A percentile compares a stretch with the other conserved stretches of the same genome.
phyloP scores from a whole-genome alignment of 177 flowering plant genomes.

The Vitis hybrid region DNA sequence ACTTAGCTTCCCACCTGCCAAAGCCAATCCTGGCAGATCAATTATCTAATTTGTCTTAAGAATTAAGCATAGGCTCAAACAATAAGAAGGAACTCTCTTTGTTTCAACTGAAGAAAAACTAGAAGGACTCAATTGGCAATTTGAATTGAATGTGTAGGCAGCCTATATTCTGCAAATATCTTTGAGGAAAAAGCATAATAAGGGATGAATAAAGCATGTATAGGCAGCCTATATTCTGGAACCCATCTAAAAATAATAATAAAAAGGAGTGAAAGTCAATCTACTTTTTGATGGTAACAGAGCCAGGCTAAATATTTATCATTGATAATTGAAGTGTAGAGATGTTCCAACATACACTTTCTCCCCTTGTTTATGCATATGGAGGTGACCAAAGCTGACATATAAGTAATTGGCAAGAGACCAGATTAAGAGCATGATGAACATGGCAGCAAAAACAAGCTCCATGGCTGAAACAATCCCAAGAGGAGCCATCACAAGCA shows the following conservation, averaged over 20 bases:
- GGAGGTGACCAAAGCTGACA: conserved; percentile 36
- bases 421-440: conserved; percentile 48
- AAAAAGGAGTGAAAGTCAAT: too few species aligned
- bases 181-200: too few species aligned
- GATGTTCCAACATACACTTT: conserved; percentile 34
- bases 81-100: neutral
- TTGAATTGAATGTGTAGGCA: too few species aligned
- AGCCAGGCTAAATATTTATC: too few species aligned
- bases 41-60: neutral
- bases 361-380: conserved; percentile 25
- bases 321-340: neutral
- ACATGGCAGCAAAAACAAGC: conserved; percentile 40
- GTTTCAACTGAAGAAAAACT: neutral
- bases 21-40: neutral
- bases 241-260: too few species aligned
- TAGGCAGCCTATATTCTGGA: too few species aligned
- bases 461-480: conserved; percentile 50
- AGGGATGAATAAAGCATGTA: too few species aligned
- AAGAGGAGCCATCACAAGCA: conserved; percentile 42
- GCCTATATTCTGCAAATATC: too few species aligned
- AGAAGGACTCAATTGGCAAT: too few species aligned
- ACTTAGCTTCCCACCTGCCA: conserved; percentile 50
- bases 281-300: too few species aligned
- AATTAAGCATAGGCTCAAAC: neutral
- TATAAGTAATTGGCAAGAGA: conserved; percentile 47